phyloP scores from a whole-genome alignment of 345 rosid genomes.

The Hevea brasiliensis region DNA sequence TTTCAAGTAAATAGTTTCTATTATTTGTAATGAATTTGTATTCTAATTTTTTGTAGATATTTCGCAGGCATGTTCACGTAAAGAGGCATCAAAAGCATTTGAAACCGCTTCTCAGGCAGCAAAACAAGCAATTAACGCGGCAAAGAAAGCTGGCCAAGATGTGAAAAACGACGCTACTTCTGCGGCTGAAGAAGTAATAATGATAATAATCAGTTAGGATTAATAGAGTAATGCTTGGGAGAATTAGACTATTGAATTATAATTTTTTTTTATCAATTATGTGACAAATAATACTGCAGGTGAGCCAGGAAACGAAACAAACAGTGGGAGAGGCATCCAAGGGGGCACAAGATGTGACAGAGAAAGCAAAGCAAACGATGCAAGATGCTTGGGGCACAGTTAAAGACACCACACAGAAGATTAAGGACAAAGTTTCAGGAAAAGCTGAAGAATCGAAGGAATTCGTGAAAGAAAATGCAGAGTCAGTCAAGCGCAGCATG shows the following conservation, averaged over 20 bases:
- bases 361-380: constrained; percentile 39
- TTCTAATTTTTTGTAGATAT: background rate
- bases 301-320: constrained; percentile 27
- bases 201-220: too few species aligned
- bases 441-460: constrained; percentile 38
- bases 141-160: constrained; percentile 13
- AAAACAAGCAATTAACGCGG: constrained; percentile 18
- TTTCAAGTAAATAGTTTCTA: too few species aligned
- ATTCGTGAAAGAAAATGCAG: too few species aligned
- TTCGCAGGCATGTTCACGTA: constrained; percentile 15
- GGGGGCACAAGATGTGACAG: too few species aligned
- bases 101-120: constrained; percentile 11
- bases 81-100: constrained; percentile 8
- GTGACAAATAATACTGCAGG: too few species aligned
- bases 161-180: constrained; percentile 22
- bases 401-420: constrained; percentile 36
- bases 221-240: too few species aligned
- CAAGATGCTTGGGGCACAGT: constrained; percentile 43
- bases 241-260: too few species aligned
- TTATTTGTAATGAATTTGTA: too few species aligned
- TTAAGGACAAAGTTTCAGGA: constrained; percentile 27
- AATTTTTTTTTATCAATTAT: too few species aligned
- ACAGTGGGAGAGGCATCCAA: constrained; percentile 9
- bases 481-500: constrained; percentile 34
- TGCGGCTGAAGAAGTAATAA: constrained; percentile 23